Percentiles rank a stretch among this genome's conserved stretches.
phyloP scores from a whole-genome alignment of 805 yeast genomes.

The Nakazawaea sp. region DNA sequence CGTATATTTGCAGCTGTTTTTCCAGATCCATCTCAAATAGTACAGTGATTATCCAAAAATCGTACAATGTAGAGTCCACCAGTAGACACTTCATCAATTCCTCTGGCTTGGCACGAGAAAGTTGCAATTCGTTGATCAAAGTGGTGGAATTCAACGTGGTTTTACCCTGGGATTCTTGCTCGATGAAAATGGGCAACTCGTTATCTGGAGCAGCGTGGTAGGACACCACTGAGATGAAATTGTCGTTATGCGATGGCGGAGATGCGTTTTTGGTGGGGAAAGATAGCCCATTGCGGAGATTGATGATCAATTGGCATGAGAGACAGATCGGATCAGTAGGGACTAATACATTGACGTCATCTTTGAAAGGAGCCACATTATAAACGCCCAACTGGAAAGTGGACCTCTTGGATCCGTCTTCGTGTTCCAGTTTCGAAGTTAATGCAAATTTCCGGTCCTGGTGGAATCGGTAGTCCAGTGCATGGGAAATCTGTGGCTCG shows the following conservation, averaged over 20 bases:
- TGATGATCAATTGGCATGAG: constrained; percentile 36
- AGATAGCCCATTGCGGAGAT: constrained; percentile 33
- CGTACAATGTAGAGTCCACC: constrained; percentile 42
- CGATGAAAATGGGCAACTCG: constrained; percentile 50
- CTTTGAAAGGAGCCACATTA: constrained; percentile 28
- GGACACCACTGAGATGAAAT: constrained; percentile 37
- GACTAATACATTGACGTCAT: constrained; percentile 21
- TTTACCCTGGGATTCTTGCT: constrained; percentile 29
- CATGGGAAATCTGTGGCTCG: constrained; percentile 24
- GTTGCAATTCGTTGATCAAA: constrained; percentile 28
- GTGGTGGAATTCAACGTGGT: constrained; percentile 30
- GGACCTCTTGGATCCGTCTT: constrained; percentile 11
- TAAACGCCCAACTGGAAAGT: constrained; percentile 50
- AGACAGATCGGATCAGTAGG: constrained; percentile 59
- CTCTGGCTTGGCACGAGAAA: constrained; percentile 23
- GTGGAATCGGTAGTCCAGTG: not conserved
- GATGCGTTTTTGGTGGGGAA: constrained; percentile 29
- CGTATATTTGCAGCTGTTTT: not conserved
- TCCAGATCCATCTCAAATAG: constrained; percentile 16
- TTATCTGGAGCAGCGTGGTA: constrained; percentile 41
- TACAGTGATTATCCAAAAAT: constrained; percentile 36
- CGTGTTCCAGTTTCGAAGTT: constrained; percentile 10
- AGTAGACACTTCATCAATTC: constrained; percentile 31
- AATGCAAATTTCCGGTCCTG: not conserved
- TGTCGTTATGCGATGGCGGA: constrained; percentile 13